Evolutionary conservation across 805 yeast genomes (phyloP).

Genomic region (Vanderwaltozyma verrucispora): DNA sequence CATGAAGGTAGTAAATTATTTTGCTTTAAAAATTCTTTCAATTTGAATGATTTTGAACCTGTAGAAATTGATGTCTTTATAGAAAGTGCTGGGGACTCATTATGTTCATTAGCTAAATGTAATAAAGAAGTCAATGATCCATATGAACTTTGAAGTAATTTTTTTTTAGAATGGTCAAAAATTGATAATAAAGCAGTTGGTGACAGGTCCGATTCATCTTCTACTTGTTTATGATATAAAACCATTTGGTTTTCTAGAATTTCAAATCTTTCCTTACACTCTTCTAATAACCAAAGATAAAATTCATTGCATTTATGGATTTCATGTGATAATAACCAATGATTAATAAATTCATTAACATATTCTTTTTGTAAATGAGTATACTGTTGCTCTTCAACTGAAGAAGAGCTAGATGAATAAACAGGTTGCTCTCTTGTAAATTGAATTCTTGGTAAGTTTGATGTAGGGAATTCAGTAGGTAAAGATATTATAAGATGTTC

Average conservation of each 20-base stretch:
- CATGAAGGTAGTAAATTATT: conserved; percentile 24
- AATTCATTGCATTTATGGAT: conserved; percentile 25
- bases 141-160: conserved; percentile 1
- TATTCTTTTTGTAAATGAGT: conserved; percentile 3
- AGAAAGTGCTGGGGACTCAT: not conserved
- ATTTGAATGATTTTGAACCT: not conserved
- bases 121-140: conserved; percentile 3
- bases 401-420: not conserved
- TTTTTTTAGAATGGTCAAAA: not conserved
- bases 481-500: not conserved
- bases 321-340: conserved; percentile 26
- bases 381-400: not conserved
- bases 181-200: not conserved
- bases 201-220: not conserved
- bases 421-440: not conserved
- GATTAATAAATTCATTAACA: conserved; percentile 21
- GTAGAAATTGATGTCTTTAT: not conserved
- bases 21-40: conserved; percentile 9
- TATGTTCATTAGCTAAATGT: not conserved
- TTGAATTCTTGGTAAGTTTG: not conserved
- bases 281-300: conserved; percentile 23
- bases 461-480: not conserved
- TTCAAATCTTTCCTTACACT: conserved; percentile 16
- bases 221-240: conserved; percentile 8
- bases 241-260: conserved; percentile 18